Percentiles rank a stretch among this genome's conserved stretches.
Evolutionary conservation across 495 filamentous ascomycete genomes (phyloP).

Genomic region (Pseudomonodictys pantanalensis): DNA sequence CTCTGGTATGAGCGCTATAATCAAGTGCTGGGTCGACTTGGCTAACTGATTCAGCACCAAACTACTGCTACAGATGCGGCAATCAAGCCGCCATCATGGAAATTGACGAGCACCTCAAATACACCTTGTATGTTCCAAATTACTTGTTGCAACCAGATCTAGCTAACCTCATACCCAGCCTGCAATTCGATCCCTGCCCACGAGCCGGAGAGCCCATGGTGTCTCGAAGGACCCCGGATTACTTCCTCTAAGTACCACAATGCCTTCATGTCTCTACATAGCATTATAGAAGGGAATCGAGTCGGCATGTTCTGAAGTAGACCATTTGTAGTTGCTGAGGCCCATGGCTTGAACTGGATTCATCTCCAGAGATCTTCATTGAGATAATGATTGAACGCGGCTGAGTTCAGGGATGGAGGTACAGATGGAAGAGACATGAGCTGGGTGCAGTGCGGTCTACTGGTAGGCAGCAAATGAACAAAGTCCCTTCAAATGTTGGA

Average conservation of each 20-base stretch:
- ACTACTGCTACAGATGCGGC: constrained; percentile 97
- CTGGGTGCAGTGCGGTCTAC: too few relatives aligned
- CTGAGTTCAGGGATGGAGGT: too few relatives aligned
- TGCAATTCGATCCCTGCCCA: constrained; percentile 99
- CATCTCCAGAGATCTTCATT: too few relatives aligned
- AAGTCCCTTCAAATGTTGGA: too few relatives aligned
- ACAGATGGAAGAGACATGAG: too few relatives aligned
- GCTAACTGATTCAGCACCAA: constrained; percentile 63
- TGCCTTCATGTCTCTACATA: constrained; percentile 8
- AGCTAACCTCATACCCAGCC: constrained; percentile 50
- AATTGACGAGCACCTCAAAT: constrained; percentile 98
- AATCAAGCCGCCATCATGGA: constrained; percentile 99
- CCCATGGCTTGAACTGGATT: too few relatives aligned
- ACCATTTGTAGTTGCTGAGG: background rate
- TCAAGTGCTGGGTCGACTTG: background rate
- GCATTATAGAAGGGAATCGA: constrained; percentile 24
- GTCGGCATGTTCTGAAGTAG: constrained; percentile 10
- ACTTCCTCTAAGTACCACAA: constrained; percentile 76
- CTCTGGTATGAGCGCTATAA: constrained; percentile 62
- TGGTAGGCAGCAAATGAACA: too few relatives aligned
- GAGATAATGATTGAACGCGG: too few relatives aligned
- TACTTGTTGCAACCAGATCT: background rate
- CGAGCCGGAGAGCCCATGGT: constrained; percentile 98
- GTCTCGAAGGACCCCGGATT: constrained; percentile 91
- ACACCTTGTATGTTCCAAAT: constrained; percentile 81